Percentiles rank a stretch among this genome's conserved stretches.
phyloP scores from a whole-genome alignment of 1,284 basidiomycete genomes.

The Leccinum pachyderme region DNA sequence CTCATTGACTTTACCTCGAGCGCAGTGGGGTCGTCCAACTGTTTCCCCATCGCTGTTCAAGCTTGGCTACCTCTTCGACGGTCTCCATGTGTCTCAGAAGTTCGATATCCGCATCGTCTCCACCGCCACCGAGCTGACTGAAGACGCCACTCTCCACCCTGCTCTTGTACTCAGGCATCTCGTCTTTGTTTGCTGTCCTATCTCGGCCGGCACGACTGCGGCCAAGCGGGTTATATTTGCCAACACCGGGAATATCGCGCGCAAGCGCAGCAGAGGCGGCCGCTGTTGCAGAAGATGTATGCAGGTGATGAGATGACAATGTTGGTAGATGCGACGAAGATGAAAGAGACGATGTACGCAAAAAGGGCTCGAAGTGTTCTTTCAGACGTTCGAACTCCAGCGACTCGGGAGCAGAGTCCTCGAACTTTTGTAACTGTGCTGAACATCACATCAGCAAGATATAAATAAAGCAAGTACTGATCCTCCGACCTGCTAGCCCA shows the following conservation, averaged over 20 bases:
- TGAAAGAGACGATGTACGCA: constrained; percentile 71
- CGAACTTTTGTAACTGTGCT: constrained; percentile 88
- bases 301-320: constrained; percentile 59
- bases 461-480: neutral
- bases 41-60: constrained; percentile 80
- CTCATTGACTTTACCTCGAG: constrained; percentile 47
- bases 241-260: constrained; percentile 76
- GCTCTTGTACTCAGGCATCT: constrained; percentile 71
- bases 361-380: constrained; percentile 91
- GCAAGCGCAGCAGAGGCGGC: constrained; percentile 81
- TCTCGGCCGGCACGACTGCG: constrained; percentile 56
- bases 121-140: constrained; percentile 50
- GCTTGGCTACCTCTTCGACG: constrained; percentile 60
- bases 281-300: constrained; percentile 77
- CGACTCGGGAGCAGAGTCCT: constrained; percentile 81
- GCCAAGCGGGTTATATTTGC: constrained; percentile 66
- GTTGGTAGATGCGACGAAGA: constrained; percentile 53
- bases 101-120: constrained; percentile 70
- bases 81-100: constrained; percentile 62
- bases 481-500: constrained; percentile 75
- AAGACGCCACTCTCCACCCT: constrained; percentile 61
- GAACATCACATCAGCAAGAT: constrained; percentile 9
- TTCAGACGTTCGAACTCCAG: constrained; percentile 90
- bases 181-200: constrained; percentile 64
- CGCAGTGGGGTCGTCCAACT: constrained; percentile 75